Percentiles rank a stretch among this genome's conserved stretches.
Evolutionary conservation across 1,284 basidiomycete genomes (phyloP).

Genomic region (Cronartium ribicola): DNA sequence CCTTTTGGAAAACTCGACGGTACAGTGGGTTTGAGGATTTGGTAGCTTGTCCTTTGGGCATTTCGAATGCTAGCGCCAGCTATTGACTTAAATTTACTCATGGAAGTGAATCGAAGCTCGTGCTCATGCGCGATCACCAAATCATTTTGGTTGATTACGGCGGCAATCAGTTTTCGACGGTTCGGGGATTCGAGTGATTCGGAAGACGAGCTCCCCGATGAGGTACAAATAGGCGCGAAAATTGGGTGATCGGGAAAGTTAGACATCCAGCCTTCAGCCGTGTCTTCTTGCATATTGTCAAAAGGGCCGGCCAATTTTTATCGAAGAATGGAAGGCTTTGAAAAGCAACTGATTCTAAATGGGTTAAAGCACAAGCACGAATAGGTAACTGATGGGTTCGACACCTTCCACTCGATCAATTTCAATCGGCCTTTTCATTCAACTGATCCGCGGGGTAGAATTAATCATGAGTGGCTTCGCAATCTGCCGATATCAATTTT

Average conservation of each 20-base stretch:
- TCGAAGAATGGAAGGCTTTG: too few relatives aligned
- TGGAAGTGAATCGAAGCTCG: slow-evolving; percentile 18
- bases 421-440: too few relatives aligned
- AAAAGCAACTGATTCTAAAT: too few relatives aligned
- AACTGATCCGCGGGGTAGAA: too few relatives aligned
- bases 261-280: slow-evolving; percentile 8
- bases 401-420: too few relatives aligned
- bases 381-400: too few relatives aligned
- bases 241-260: slow-evolving; percentile 1
- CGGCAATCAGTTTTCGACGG: neutral
- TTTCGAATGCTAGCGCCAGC: neutral
- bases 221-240: neutral
- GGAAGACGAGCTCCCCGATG: neutral
- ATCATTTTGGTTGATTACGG: slow-evolving; percentile 6
- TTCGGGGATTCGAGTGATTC: neutral
- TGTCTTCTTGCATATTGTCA: neutral
- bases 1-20: neutral
- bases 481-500: too few relatives aligned
- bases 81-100: slow-evolving; percentile 10
- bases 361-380: too few relatives aligned
- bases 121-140: slow-evolving; percentile 4
- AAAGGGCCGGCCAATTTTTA: too few relatives aligned
- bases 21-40: slow-evolving; percentile 6
- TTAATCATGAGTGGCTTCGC: too few relatives aligned
- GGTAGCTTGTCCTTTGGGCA: neutral